Base-by-base conservation (phyloP, 2,329 filamentous ascomycete genomes). In the Lecanosticta acicola region DNA sequence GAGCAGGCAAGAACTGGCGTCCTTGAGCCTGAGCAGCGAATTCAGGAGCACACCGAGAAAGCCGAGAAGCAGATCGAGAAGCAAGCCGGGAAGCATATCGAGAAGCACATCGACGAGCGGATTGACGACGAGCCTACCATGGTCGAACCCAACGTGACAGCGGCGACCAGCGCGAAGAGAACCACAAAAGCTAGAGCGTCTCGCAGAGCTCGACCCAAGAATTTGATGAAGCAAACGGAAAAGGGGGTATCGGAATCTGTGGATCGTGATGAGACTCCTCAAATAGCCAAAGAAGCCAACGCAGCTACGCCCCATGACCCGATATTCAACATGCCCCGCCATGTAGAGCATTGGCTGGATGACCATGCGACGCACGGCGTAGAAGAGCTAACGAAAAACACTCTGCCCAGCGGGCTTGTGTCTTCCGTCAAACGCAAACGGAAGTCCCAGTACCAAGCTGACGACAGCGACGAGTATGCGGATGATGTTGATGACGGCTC, bases 381-480 rank as follows among this genome's bases (percentile, higher is more conserved):
- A 7, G 24, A 5, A 11, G 24, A 29, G 24, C 24, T 29, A 7
- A 29, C 24, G 7, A 29, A 11, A 11, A 17, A 19, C 39, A 13
- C 39, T 11, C 11, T 17, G 4, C 9, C 7, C 39, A 17, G 9
- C n/a, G 7, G 37, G 11, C 14, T 17, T 19, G 35, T 10, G 4
- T n/a, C 35, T 4, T 42, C 50, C 2, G 36, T 39, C 19, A 53
- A 48, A 14, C 47, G 51, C 8, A 53, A 47, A 36, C 51, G 51
- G 11, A 47, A 36, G 32, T 50, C 47, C n/a, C 41, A 45, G 17
- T 44, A 46, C 36, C 45, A 13, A 18, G 45, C 41, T 2, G 44
- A 55, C 29, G 54, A 51, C 33, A 48, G 48, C 9, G 47, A 49
- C 17, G 54, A 55, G 9, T 52, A 48, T 32, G 14, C 17, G 14